Evolutionary conservation across 805 yeast genomes (phyloP), one percentile per base, ranked within the genome.

Genomic region (Candida ovalis): DNA sequence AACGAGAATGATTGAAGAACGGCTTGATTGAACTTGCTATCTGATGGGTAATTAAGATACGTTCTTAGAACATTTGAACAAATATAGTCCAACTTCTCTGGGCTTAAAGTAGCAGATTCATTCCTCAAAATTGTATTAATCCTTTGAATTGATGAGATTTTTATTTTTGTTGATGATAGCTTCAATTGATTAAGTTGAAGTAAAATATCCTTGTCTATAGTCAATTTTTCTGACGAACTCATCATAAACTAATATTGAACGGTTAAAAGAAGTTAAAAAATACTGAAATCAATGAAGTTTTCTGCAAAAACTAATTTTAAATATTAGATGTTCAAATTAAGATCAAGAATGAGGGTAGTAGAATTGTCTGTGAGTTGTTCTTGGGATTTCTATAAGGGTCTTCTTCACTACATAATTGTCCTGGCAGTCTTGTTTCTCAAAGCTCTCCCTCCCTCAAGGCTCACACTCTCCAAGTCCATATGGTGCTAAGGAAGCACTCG

Each of bases 1-100:
- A 58, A 55, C 9, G 63, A 61, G 45, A 83, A 72, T 3, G 75
- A 67, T 13, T 61, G 53, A 27, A 67, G 52, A 4, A 79, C 76
- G 41, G 69, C 64, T 38, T 61, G 60, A 45, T 82, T 70, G 15
- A 85, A 78, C 42, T 61, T 64, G 10, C 66, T 53, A 58, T 83
- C 87, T 52, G 71, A 76, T 51, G 80, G 81, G 43, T 50, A 60
- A 56, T 71, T 71, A 42, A 67, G 64, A 62, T 70, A 81, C 3
- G 84, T 75, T 42, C 70, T 70, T 52, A 82, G 66, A 42, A 82
- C 61, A 15, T 62, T 58, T 6, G 61, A 33, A 3, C 74, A 65
- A 6, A 71, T 58, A 42, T 60, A 57, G 19, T 61, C 56, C 36
- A 70, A 56, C 9, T 59, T 66, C 15, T 50, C 50, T n/a, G 45